Evolutionary conservation across 306 rosid species (phyloP), one percentile per base, ranked within the genome.

Genomic region (Pyrus bretschneideri): DNA sequence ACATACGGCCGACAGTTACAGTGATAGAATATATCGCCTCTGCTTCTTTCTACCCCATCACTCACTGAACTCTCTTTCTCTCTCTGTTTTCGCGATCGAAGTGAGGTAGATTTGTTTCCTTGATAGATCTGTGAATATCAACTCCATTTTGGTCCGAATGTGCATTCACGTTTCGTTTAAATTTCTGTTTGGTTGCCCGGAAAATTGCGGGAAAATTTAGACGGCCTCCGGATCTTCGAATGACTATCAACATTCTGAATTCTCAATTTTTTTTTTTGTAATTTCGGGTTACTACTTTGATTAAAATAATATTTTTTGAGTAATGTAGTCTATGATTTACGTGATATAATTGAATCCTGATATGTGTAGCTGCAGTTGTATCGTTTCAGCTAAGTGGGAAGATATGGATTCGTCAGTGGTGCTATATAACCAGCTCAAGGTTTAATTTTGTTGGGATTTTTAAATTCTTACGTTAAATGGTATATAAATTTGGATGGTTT

Each of bases 381-480:
- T 59, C 5, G 55, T 49, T 73, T 42, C 40, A 73, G 77, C 69
- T 42, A 19, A 42, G 77, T 60, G 68, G 69, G 17, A 40, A 45
- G 61, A 49, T 13, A 88, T 88, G 92, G 92, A 82, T 65, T 66
- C 87, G 5, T 62, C 83, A 10, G 30, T 75, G 6, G 18, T 68
- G 75, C 81, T 88, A 10, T 86, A 75, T 72, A 88, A 80, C 72
- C 88, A 82, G 69, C 87, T 88, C 70, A 83, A 73, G 88, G 91
- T 86, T 61, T 63, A 33, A 31, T 7, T 23, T 31, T 4, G 22
- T 51, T 49, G 42, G 33, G 17, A 2, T 35, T 19, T 18, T 64
- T 33, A 11, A 9, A 13, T 30, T 65, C 27, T 59, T 54, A 70
- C 27, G 67, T 5, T 5, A 69, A 33, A 7, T 49, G 31, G 31